Evolutionary conservation across 1,284 basidiomycete genomes (phyloP), one percentile per base, ranked within the genome.

Genomic region (Grifola frondosa): DNA sequence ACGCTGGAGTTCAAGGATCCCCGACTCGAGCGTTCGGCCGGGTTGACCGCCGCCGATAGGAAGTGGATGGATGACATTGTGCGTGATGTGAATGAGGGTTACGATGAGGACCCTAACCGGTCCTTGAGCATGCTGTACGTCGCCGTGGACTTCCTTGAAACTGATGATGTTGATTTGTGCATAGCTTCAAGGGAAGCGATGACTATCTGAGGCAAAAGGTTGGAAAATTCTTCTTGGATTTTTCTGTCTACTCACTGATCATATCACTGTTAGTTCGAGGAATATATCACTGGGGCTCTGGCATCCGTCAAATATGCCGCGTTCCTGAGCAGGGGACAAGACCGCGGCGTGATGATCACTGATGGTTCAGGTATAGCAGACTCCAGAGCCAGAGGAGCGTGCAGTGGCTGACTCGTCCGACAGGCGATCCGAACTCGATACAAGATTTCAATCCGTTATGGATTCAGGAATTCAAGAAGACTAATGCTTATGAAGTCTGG

Each of bases 51-150:
- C 0, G 91, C 94, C 1, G 97, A 99, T 66, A 75, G 96, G 45
- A 97, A 93, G 63, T 99, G 97, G 96, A 95, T 99, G 76, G 83
- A 86, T 58, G 82, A 84, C 53, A 72, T 83, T 24, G 63, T 70
- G 23, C 58, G 51, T 26, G 61, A 64, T 39, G 63, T 63, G 8
- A 63, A 63, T 38, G 59, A 62, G 10, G 51, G 80, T 3, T 96
- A 86, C 84, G 77, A 80, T 43, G 71, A 71, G 20, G 81, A 87
- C 52, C 75, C 84, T 2, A 68, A 68, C 6, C 70, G 72, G 43
- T 72, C 75, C 0, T 55, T 68, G 20, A 77, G 72, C 24, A 80
- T 91, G 75, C 81, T 81, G 80, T 89, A 57, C 40, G 83, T 75
- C 17, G 42, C 44, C 30, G 46, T 17, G 17, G 20, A 16, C 10